Base-by-base conservation (phyloP, 495 filamentous ascomycete species). In the Aspergillus biplanus region DNA sequence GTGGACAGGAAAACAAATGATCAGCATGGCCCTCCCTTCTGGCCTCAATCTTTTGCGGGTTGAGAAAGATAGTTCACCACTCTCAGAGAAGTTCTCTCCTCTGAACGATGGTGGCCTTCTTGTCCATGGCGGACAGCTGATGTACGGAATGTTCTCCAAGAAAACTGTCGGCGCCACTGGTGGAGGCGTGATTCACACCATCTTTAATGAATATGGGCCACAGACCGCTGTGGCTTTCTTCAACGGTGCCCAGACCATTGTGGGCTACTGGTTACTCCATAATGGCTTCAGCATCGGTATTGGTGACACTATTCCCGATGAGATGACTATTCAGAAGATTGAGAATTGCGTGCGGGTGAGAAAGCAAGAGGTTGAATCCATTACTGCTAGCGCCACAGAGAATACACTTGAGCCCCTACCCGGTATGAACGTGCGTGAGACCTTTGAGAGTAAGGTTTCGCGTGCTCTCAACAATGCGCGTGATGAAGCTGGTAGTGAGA, bases 1-100 rank as follows among this genome's bases (percentile, higher is more conserved):
- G 63, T 99, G 95, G 95, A 97, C 96, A n/a, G 95, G 95, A 67
- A 99, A 99, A 77, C 95, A 99, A 78, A 89, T 99, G 61, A 87
- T 95, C 68, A 96, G 93, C 78, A 86, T 99, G 83, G 86, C 93
- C 54, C 90, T 99, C 62, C 95, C 94, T 9, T 79, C 86, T 47
- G 92, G 91, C 57, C 85, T 98, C 65, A 98, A 96, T 70, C 83
- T 97, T 33, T 69, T 87, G 34, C 87, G 90, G 65, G 75, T 81
- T 35, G 78, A 80, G 12, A 85, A 83, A 62, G 85, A 85, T 31
- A 80, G 80, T 46, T 79, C 83, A 16, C 73, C 80, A 5, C 68
- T 78, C 35, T 75, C 79, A 6, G 81, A 85, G 69, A 85, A 83
- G 47, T 84, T 83, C 49, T 82, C 78, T 56, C 92, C 92, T 34